phyloP scores from a whole-genome alignment of 495 filamentous ascomycete genomes.

The Halenospora varia region DNA sequence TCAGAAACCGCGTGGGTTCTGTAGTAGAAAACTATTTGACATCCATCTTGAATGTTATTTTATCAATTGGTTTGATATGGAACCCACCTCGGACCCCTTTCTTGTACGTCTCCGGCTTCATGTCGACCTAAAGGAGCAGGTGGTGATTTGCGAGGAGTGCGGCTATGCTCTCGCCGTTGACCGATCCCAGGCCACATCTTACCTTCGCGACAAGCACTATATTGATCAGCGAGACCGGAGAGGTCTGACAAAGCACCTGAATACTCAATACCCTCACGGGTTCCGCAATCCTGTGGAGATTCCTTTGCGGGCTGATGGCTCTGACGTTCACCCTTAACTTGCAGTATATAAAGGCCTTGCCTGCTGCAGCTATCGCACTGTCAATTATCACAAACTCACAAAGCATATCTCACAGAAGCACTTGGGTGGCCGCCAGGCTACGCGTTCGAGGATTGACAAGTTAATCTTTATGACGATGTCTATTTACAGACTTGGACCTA shows the following conservation, averaged over 20 bases:
- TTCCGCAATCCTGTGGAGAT: slow-evolving; percentile 8
- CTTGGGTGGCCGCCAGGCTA: neutral
- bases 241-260: slow-evolving; percentile 3
- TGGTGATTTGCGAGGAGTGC: slow-evolving; percentile 8
- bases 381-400: slow-evolving; percentile 11
- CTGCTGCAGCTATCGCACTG: neutral
- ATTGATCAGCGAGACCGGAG: neutral
- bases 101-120: neutral
- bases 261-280: slow-evolving; percentile 1
- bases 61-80: slow-evolving; percentile 3
- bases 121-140: neutral
- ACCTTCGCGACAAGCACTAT: slow-evolving; percentile 5
- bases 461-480: neutral
- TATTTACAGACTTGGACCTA: slow-evolving; percentile 4
- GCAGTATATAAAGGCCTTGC: slow-evolving; percentile 6
- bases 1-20: slow-evolving; percentile 7
- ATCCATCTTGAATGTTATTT: neutral
- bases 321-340: slow-evolving; percentile 9
- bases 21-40: slow-evolving; percentile 10
- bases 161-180: slow-evolving; percentile 6
- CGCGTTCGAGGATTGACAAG: neutral
- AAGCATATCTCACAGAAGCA: slow-evolving; percentile 2
- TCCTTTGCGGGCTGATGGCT: slow-evolving; percentile 1
- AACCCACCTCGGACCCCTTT: neutral
- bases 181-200: slow-evolving; percentile 6